phyloP scores from a whole-genome alignment of 2,329 filamentous ascomycete genomes.

The Aaosphaeria arxii region DNA sequence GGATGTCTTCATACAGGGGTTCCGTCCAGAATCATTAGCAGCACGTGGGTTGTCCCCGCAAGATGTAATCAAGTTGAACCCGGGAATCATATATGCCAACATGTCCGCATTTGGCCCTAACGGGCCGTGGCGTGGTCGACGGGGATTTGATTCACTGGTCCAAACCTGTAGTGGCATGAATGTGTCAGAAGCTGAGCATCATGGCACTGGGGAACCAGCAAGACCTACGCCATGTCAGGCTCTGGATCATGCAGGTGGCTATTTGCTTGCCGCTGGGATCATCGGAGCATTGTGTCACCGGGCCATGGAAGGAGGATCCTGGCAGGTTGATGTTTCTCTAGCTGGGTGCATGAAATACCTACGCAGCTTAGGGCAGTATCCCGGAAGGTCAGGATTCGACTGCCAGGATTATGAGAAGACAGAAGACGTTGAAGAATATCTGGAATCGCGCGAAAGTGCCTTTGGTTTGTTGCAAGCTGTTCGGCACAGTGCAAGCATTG shows the following conservation, averaged over 20 bases:
- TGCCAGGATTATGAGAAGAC: slow-evolving; percentile 28
- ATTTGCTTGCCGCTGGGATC: slow-evolving; percentile 54
- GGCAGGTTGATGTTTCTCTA: slow-evolving; percentile 53
- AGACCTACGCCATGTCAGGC: slow-evolving; percentile 53
- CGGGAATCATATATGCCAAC: slow-evolving; percentile 50
- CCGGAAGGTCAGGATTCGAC: slow-evolving; percentile 45
- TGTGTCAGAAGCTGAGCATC: slow-evolving; percentile 52
- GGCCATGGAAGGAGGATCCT: slow-evolving; percentile 46
- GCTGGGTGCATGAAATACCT: slow-evolving; percentile 57
- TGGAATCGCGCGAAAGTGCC: slow-evolving; percentile 44
- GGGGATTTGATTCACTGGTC: slow-evolving; percentile 57
- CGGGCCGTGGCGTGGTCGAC: slow-evolving; percentile 46
- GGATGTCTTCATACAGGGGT: slow-evolving; percentile 56
- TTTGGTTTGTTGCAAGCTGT: slow-evolving; percentile 51
- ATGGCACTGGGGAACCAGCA: slow-evolving; percentile 38
- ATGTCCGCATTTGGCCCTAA: slow-evolving; percentile 52
- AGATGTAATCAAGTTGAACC: slow-evolving; percentile 39
- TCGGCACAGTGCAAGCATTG: slow-evolving; percentile 47
- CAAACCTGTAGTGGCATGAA: slow-evolving; percentile 58
- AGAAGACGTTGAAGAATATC: slow-evolving; percentile 31
- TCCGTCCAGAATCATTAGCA: slow-evolving; percentile 48
- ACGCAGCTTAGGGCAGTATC: slow-evolving; percentile 52
- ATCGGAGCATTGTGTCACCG: slow-evolving; percentile 51
- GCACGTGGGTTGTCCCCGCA: slow-evolving; percentile 41
- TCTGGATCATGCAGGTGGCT: slow-evolving; percentile 56